Evolutionary conservation across 1,284 basidiomycete genomes (phyloP), one percentile per base, ranked within the genome.

Genomic region (Phellopilus nigrolimitatus): DNA sequence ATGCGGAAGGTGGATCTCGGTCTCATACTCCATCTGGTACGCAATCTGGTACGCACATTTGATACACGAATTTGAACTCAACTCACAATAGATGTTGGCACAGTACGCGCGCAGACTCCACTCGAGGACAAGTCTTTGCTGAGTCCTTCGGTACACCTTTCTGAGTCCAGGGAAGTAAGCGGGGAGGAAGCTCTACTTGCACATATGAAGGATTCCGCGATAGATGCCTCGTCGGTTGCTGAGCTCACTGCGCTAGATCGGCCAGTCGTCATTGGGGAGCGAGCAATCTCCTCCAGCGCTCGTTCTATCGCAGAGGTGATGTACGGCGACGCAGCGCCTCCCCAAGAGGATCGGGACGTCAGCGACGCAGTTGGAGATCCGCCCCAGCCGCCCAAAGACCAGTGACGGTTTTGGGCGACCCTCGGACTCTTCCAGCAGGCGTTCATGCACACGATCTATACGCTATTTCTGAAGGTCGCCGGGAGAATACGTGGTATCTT

Each of bases 381-480:
- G 41, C 40, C 24, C 46, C 57, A 42, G 50, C 54, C n/a, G n/a
- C n/a, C 13, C 48, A 47, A 12, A 59, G 60, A 37, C 62, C 62
- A 64, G 48, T 80, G 78, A 80, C 73, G 76, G 71, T 73, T 68
- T 68, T 73, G 78, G 78, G 78, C 77, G 74, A 71, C 75, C 69
- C 70, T 79, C 61, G 70, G 76, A 69, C 61, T 64, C 56, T 62
- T 76, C 54, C 70, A 71, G 60, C 71, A 72, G 70, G 64, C 73
- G 58, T 67, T 69, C 56, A 62, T 74, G 60, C 66, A 68, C 46
- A 58, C 75, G 51, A 60, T 75, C 57, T 66, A 72, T 60, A 71
- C 73, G 59, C 64, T 76, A 57, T 67, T 73, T 66, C 73, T 75
- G 68, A 78, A 73, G 76, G 76, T 80, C 75, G 80, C 80, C 75